Conservation (phyloP, 495 filamentous ascomycete species). For the Lepraria neglecta region DNA sequence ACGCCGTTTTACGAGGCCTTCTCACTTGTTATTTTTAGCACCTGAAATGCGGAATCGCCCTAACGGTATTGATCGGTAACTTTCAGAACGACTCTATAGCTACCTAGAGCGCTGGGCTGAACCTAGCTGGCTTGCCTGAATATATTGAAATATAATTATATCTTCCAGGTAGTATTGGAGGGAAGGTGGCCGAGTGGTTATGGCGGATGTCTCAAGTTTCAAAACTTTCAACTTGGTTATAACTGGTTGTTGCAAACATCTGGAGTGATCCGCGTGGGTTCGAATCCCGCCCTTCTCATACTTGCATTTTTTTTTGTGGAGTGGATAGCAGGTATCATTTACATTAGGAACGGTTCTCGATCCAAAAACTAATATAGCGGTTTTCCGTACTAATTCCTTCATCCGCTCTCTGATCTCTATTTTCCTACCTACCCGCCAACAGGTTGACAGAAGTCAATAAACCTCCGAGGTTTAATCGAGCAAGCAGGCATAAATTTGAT, state of each 20-base stretch:
- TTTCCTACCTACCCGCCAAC: neutral
- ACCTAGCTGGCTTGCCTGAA: too few species aligned
- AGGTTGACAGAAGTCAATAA: too few species aligned
- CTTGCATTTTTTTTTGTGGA: slow-evolving; percentile 13
- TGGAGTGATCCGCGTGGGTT: slow-evolving; percentile 21
- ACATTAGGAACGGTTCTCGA: neutral
- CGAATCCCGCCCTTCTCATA: slow-evolving; percentile 18
- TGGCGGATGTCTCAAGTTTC: slow-evolving; percentile 18
- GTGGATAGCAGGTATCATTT: too few species aligned
- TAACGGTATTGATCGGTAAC: slow-evolving; percentile 14
- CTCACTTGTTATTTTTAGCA: slow-evolving; percentile 2
- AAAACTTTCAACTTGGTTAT: neutral
- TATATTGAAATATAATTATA: too few species aligned
- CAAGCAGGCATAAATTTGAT: too few species aligned
- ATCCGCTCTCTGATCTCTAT: neutral
- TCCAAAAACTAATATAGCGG: neutral
- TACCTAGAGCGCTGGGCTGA: neutral
- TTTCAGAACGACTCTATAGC: slow-evolving; percentile 3
- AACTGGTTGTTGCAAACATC: slow-evolving; percentile 2
- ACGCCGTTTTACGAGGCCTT: too few species aligned
- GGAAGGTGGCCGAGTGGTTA: slow-evolving; percentile 21
- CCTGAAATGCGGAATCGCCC: slow-evolving; percentile 14
- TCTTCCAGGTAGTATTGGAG: neutral
- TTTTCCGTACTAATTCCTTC: neutral
- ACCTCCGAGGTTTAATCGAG: too few species aligned